Conservation (phyloP, 176 grass and related monocot species). For the Guadua angustifolia region DNA sequence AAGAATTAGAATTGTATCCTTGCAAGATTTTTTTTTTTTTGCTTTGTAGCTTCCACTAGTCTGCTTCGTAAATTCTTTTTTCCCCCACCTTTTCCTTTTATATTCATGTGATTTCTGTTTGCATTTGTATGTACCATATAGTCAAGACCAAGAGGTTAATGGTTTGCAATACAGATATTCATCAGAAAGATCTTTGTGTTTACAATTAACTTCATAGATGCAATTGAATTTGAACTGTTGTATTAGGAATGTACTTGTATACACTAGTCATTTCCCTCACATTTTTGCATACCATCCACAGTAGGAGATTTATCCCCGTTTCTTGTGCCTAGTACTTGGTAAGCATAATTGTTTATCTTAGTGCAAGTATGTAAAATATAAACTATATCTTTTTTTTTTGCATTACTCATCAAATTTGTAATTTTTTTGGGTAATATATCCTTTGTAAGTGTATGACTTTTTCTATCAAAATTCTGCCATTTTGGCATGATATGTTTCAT, state of each 20-base stretch:
- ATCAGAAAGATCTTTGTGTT: constrained; percentile 15
- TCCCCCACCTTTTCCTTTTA: constrained; percentile 7
- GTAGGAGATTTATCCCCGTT: not conserved
- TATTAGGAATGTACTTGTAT: constrained; percentile 1
- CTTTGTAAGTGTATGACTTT: not conserved
- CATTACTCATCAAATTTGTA: not conserved
- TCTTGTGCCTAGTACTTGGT: constrained; percentile 6
- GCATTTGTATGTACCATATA: constrained; percentile 12
- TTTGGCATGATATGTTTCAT: not conserved
- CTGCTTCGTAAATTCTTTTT: constrained; percentile 1
- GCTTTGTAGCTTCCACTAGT: constrained; percentile 3
- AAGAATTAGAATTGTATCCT: constrained; percentile 12
- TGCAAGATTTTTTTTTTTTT: constrained; percentile 11
- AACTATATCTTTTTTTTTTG: not conserved
- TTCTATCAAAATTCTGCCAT: not conserved
- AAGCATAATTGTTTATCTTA: not conserved
- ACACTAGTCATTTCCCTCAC: not conserved
- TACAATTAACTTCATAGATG: constrained; percentile 12
- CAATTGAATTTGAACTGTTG: constrained; percentile 26
- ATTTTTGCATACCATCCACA: not conserved
- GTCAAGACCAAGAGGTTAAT: not conserved
- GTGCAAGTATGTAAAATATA: not conserved
- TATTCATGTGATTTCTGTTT: constrained; percentile 25
- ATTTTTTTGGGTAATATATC: not conserved
- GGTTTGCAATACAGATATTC: not conserved